Conservation (phyloP, 257 asterid species). For the Scutellaria galericulata region DNA sequence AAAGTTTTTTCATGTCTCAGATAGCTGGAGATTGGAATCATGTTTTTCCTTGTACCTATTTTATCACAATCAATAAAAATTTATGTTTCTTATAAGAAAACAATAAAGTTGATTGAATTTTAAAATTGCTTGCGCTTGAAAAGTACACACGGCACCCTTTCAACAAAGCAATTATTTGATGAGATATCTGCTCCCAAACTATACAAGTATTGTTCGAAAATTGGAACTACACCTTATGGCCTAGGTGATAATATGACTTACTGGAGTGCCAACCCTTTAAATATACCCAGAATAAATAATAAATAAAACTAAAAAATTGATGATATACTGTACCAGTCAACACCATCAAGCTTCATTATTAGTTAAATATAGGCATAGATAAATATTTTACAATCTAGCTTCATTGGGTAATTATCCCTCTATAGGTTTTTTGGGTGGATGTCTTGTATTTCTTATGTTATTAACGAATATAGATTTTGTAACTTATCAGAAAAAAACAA, state of each 20-base stretch:
- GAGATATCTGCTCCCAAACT: not conserved
- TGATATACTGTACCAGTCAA: conserved; percentile 15
- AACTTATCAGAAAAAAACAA: no score
- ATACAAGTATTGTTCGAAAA: not conserved
- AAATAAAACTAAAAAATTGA: not conserved
- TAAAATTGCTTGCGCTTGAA: conserved; percentile 15
- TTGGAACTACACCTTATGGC: not conserved
- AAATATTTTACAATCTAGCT: not conserved
- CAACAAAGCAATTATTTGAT: not conserved
- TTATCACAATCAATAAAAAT: no score
- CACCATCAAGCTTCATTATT: conserved; percentile 25
- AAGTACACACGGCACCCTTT: not conserved
- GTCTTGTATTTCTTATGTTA: no score
- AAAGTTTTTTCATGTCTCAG: no score
- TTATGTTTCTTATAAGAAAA: no score
- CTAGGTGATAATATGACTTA: not conserved
- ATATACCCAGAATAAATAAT: not conserved
- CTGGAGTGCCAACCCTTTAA: conserved; percentile 16
- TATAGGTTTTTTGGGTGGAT: no score
- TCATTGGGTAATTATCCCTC: no score
- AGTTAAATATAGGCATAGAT: conserved; percentile 3
- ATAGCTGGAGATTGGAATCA: no score
- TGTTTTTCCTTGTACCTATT: no score
- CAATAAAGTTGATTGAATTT: not conserved
- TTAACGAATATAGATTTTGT: no score